A percentile compares a stretch with the other conserved stretches of the same genome.
Evolutionary conservation across 495 filamentous ascomycete species (phyloP).

Genomic region (Penicillium angulare): DNA sequence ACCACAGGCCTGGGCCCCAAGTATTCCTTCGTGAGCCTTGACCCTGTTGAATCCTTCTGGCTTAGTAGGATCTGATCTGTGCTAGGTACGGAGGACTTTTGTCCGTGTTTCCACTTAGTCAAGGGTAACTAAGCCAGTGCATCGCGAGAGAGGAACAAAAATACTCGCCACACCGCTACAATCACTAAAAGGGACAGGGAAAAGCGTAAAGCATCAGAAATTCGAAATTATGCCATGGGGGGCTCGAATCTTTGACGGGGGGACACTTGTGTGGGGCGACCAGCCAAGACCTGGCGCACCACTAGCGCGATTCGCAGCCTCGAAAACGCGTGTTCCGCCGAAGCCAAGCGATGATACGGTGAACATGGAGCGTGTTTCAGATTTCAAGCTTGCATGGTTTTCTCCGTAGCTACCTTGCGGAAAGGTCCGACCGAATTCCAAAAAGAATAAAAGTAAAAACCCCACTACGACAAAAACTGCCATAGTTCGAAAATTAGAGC

Average conservation of each 20-base stretch:
- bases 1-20: background rate
- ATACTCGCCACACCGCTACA: conserved; percentile 2
- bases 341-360: conserved; percentile 1
- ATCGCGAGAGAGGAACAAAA: no score
- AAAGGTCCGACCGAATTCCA: conserved; percentile 20
- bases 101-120: background rate
- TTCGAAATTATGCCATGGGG: background rate
- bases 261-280: conserved; percentile 5
- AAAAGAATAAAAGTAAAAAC: background rate
- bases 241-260: conserved; percentile 16
- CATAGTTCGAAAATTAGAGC: background rate
- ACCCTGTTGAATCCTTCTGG: background rate
- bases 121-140: background rate
- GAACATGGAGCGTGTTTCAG: conserved; percentile 38
- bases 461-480: background rate
- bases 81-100: background rate
- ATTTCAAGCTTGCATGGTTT: conserved; percentile 25
- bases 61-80: background rate
- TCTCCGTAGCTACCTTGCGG: conserved; percentile 13
- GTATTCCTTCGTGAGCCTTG: background rate
- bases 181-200: background rate
- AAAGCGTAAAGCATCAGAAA: background rate
- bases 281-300: conserved; percentile 14
- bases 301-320: conserved; percentile 15
- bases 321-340: conserved; percentile 26